Base-by-base conservation (phyloP, 1,284 basidiomycete species). In the Sporisorium sorghi region DNA sequence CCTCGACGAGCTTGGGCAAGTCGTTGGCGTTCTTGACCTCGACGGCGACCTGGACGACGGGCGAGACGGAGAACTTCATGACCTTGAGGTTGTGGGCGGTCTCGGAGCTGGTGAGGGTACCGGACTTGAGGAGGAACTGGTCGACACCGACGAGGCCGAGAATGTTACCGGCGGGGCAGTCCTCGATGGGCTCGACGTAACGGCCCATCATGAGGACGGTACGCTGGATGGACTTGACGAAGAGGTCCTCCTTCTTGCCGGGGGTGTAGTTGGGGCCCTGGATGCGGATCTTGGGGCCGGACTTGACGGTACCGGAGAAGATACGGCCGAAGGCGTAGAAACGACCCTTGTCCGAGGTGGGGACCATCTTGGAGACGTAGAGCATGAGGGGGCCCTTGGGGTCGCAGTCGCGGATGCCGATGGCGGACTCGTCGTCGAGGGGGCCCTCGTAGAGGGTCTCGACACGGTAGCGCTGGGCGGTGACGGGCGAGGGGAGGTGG, bases 321-420 rank as follows among this genome's bases (percentile, higher is more conserved):
- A 99, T 92, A 90, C 97, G 97, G 87, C 97, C 97, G 87, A 99
- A 99, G 78, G 97, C 97, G 87, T 99, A 99, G 92, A 99, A 99
- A 78, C 97, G 95, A 85, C 97, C 97, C 88, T 99, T 99, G 88
- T 99, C 97, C 82, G 96, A 97, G 65, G 97, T 99, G 77, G 97
- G 97, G 80, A 99, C 96, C 97, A 99, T 99, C 91, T 99, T 99
- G 83, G 97, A 99, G 87, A 99, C 89, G 88, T 99, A 99, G 81
- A 97, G 90, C 86, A 99, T 95, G 79, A 99, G 91, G 78, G 97
- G 97, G 76, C 91, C 97, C 75, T 92, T 93, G 86, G 97, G 91
- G 88, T 99, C 93, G 86, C 97, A 99, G 87, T 99, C 95, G 77
- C 97, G 92, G 88, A 99, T 97, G 88, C 91, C 93, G 83, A 98